phyloP scores from a whole-genome alignment of 352 stramenopile genomes.

The Pilasporangium apinafurcum region DNA sequence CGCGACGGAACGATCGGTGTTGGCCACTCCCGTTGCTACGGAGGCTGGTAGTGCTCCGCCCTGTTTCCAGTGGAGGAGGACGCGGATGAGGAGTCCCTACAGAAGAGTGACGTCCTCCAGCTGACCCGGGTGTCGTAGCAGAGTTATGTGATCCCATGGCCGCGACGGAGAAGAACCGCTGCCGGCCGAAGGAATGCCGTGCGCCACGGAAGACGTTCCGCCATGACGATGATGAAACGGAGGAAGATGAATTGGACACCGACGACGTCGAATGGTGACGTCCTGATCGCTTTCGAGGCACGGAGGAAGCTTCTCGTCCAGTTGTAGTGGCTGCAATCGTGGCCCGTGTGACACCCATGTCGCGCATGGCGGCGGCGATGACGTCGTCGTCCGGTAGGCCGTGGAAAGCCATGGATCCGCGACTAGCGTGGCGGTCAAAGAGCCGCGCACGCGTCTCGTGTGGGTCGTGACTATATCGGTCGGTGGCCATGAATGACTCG shows the following conservation, averaged over 20 bases:
- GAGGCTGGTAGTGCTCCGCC: too few relatives aligned
- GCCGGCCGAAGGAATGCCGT: constrained; percentile 41
- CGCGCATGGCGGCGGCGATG: constrained; percentile 2
- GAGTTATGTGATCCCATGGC: too few relatives aligned
- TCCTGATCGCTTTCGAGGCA: too few relatives aligned
- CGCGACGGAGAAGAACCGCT: constrained; percentile 46
- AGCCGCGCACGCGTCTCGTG: constrained; percentile 42
- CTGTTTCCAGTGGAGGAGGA: too few relatives aligned
- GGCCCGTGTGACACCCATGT: too few relatives aligned
- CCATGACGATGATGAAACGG: too few relatives aligned
- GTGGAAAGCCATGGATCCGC: constrained; percentile 80
- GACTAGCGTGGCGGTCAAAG: constrained; percentile 80
- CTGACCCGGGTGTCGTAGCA: too few relatives aligned
- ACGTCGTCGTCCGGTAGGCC: constrained; percentile 22
- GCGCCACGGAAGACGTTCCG: constrained; percentile 67
- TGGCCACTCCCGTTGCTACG: neutral
- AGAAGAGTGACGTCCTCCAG: too few relatives aligned
- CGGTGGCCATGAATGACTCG: constrained; percentile 81
- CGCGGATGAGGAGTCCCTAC: too few relatives aligned
- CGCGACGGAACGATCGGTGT: constrained; percentile 4
- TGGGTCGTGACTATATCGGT: constrained; percentile 41
- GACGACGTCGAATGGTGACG: constrained; percentile 32
- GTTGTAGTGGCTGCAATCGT: constrained; percentile 12
- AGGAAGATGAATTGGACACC: too few relatives aligned
- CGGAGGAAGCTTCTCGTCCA: constrained; percentile 8